Evolutionary conservation across 345 rosid genomes (phyloP).

Genomic region (Raphanus raphanistrum): DNA sequence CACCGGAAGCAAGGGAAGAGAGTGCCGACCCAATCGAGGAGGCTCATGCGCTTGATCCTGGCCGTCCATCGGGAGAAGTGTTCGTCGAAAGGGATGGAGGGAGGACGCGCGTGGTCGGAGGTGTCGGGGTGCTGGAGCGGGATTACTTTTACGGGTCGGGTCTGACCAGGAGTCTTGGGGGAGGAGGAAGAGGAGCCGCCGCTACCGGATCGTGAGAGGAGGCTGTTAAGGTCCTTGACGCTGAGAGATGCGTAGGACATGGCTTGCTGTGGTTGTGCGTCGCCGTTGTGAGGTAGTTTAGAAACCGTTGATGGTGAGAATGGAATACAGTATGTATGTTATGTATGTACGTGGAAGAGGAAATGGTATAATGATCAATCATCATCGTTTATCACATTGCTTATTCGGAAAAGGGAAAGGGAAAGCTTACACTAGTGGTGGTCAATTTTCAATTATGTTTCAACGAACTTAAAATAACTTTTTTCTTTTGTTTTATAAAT

Average conservation of each 20-base stretch:
- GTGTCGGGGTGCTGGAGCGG: conserved; percentile 73
- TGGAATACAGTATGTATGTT: background rate
- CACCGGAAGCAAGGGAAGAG: conserved; percentile 82
- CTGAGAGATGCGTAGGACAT: conserved; percentile 43
- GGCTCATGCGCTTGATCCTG: conserved; percentile 54
- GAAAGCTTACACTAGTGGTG: background rate
- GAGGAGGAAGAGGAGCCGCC: conserved; percentile 35
- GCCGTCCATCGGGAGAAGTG: conserved; percentile 47
- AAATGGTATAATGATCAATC: background rate
- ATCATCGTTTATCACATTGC: background rate
- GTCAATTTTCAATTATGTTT: conserved; percentile 3
- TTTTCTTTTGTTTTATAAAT: background rate
- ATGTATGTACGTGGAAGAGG: background rate
- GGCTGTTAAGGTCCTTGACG: conserved; percentile 41
- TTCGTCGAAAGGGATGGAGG: conserved; percentile 36
- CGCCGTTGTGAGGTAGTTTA: background rate
- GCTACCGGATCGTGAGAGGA: conserved; percentile 31
- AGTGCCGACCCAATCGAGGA: conserved; percentile 58
- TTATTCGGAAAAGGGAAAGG: background rate
- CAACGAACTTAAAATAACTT: background rate
- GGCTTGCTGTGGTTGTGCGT: background rate
- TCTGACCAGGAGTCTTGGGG: conserved; percentile 22
- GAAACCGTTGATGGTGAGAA: conserved; percentile 5
- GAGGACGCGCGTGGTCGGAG: conserved; percentile 35
- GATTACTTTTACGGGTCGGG: conserved; percentile 74